Percentiles rank a stretch among this genome's conserved stretches.
Conservation (phyloP, 2,329 filamentous ascomycete genomes). For the Canariomyces notabilis region DNA sequence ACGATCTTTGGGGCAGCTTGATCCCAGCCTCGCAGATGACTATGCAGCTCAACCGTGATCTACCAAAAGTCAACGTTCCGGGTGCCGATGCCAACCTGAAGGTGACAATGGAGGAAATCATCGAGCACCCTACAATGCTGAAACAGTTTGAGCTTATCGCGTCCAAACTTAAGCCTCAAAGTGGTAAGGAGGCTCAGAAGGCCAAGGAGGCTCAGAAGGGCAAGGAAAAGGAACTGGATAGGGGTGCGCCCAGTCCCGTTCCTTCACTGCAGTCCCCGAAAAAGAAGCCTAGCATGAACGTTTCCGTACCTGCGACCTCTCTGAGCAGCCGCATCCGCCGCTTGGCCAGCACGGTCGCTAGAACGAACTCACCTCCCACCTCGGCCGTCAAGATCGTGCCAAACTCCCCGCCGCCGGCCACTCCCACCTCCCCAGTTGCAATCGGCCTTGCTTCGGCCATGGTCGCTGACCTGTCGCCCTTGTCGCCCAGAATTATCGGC, state of each 20-base stretch:
- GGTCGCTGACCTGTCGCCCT: conserved; percentile 22
- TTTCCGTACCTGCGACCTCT: conserved; percentile 12
- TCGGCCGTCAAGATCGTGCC: conserved; percentile 1
- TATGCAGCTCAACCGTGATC: conserved; percentile 38
- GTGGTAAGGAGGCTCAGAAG: conserved; percentile 18
- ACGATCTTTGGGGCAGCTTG: conserved; percentile 46
- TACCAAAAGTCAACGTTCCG: conserved; percentile 34
- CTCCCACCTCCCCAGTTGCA: conserved; percentile 15
- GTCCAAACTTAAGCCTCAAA: conserved; percentile 20
- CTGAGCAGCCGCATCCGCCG: conserved; percentile 23
- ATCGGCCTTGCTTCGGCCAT: conserved; percentile 22
- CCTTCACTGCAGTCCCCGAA: conserved; percentile 1
- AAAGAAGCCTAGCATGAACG: conserved; percentile 21
- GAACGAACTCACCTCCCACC: conserved; percentile 12
- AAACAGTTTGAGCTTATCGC: conserved; percentile 43
- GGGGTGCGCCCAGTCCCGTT: not conserved
- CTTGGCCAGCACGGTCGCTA: conserved; percentile 23
- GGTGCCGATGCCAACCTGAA: conserved; percentile 35
- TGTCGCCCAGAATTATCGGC: conserved; percentile 20
- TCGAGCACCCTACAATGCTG: conserved; percentile 47
- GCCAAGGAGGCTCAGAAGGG: conserved; percentile 17
- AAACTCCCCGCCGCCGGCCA: conserved; percentile 2
- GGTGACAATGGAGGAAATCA: conserved; percentile 44
- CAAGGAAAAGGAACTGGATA: conserved; percentile 10
- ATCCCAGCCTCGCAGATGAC: conserved; percentile 45